Percentiles rank a stretch among this genome's conserved stretches.
These are phyloP conservation scores for Blepharisma stoltei DNA, from an alignment of 73 alveolate genomes.

Conservation along the genomic window DNA sequence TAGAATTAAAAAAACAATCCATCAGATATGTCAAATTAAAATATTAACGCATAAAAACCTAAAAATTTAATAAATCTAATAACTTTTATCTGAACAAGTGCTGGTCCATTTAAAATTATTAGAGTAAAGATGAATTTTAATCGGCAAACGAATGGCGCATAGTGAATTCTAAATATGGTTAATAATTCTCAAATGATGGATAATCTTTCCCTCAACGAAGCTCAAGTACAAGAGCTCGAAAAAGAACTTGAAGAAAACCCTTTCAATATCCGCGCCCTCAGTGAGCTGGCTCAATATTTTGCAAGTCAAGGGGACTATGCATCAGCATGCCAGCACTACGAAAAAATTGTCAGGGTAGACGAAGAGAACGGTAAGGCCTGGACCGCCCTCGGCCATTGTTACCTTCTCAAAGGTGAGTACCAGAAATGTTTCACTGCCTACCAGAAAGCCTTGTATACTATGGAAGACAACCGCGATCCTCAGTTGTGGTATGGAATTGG, in stretches of 20 bases:
- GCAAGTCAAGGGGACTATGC: conserved; percentile 63
- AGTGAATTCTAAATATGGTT: not conserved
- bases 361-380: conserved; percentile 67
- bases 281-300: conserved; percentile 57
- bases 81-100: too few species aligned
- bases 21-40: too few species aligned
- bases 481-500: conserved; percentile 74
- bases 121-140: too few species aligned
- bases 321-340: conserved; percentile 55
- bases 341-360: conserved; percentile 40
- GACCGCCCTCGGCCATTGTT: conserved; percentile 77
- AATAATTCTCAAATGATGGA: not conserved
- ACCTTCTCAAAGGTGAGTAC: conserved; percentile 52
- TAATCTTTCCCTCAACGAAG: not conserved
- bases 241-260: conserved; percentile 3
- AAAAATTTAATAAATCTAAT: too few species aligned
- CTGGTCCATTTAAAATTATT: too few species aligned
- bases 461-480: conserved; percentile 59
- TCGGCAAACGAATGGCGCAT: too few species aligned
- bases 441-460: conserved; percentile 55
- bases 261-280: conserved; percentile 42
- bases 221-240: not conserved
- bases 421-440: conserved; percentile 60
- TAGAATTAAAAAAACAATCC: too few species aligned
- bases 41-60: too few species aligned